Evolutionary conservation across 139 green algal species (phyloP).

Genomic region (Closterium sp.): DNA sequence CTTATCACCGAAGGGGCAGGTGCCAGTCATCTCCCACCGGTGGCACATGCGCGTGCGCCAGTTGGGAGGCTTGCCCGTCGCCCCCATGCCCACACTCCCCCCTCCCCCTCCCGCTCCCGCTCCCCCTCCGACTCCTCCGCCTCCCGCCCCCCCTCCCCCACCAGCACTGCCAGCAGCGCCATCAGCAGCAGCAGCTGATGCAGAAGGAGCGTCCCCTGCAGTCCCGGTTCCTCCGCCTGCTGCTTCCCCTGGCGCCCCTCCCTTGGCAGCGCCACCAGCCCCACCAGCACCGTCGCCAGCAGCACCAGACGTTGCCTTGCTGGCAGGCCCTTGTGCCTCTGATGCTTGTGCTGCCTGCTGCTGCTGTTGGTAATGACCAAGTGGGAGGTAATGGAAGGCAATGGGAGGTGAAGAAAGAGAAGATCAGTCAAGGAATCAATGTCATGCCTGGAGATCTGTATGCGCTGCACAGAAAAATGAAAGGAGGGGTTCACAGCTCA

Average conservation of each 20-base stretch:
- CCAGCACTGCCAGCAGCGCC: not conserved
- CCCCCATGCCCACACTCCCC: not conserved
- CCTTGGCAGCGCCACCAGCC: not conserved
- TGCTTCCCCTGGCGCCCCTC: not conserved
- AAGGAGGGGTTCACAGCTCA: not conserved
- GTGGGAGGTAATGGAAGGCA: too few relatives aligned
- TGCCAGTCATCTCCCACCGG: slow-evolving; percentile 25
- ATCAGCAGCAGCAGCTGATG: not conserved
- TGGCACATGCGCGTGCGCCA: slow-evolving; percentile 40
- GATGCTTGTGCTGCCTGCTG: not conserved
- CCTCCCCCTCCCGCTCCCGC: not conserved
- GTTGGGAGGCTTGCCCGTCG: slow-evolving; percentile 27
- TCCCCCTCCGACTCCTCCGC: not conserved
- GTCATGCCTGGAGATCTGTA: not conserved
- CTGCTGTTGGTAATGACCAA: not conserved
- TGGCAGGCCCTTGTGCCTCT: not conserved
- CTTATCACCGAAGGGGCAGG: slow-evolving; percentile 31
- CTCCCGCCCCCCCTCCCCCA: not conserved
- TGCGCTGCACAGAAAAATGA: not conserved
- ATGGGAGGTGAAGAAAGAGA: not conserved
- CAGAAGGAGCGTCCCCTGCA: not conserved
- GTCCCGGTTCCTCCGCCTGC: not conserved
- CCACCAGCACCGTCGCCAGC: not conserved
- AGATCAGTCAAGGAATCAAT: not conserved
- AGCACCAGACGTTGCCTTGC: not conserved